Evolutionary conservation across 225 moss, liverwort and hornwort genomes (phyloP).

Genomic region (Marchantia polymorpha): DNA sequence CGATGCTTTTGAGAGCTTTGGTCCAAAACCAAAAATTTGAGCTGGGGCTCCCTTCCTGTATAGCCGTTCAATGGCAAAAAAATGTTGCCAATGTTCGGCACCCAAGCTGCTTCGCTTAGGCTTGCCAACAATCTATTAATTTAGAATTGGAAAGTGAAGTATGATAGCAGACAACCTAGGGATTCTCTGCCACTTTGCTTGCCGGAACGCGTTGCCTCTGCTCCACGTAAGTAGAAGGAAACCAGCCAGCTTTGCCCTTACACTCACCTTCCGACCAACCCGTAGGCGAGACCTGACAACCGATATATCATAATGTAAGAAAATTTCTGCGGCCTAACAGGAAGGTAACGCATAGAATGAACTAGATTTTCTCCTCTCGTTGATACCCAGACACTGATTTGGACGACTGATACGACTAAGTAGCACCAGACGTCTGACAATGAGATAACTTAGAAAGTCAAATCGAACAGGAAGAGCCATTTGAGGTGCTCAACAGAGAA

Average conservation of each 20-base stretch:
- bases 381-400: no score
- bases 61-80: background rate
- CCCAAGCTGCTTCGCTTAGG: background rate
- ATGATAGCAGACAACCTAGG: slow-evolving; percentile 1
- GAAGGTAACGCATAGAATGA: no score
- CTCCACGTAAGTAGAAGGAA: slow-evolving; percentile 49
- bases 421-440: no score
- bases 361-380: no score
- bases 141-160: background rate
- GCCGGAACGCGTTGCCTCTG: slow-evolving; percentile 49
- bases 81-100: slow-evolving; percentile 8
- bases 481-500: background rate
- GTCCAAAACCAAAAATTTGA: background rate
- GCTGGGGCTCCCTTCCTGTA: slow-evolving; percentile 1
- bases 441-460: no score
- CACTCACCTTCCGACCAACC: slow-evolving; percentile 67
- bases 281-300: slow-evolving; percentile 42
- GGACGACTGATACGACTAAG: no score
- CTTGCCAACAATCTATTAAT: background rate
- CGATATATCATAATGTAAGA: background rate
- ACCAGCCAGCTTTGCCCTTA: slow-evolving; percentile 56
- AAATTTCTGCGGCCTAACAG: no score
- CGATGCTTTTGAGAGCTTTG: background rate
- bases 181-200: slow-evolving; percentile 40
- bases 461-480: no score